Base-by-base conservation (phyloP, 176 grass and related monocot genomes). In the Guadua angustifolia region DNA sequence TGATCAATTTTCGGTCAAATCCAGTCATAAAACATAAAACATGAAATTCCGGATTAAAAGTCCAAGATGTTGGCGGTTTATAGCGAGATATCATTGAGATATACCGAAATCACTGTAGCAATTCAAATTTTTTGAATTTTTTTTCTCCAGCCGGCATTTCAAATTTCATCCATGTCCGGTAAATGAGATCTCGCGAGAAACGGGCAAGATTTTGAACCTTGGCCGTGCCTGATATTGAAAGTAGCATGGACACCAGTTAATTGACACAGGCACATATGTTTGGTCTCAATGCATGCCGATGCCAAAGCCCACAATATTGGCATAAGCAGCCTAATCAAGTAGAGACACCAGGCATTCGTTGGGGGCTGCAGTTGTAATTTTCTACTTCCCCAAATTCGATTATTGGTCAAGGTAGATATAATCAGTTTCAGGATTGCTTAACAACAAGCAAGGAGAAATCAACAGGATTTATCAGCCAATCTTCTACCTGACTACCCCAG, bases 211-310 rank as follows among this genome's bases (percentile, higher is more conserved):
- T n/a, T n/a, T n/a, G n/a, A n/a, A n/a, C n/a, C n/a, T n/a, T n/a
- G n/a, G n/a, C n/a, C n/a, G n/a, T n/a, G 92, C 97, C 91, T 99
- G 66, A 83, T 22, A 33, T 47, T 72, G 29, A 77, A 14, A 71
- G 51, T 24, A 53, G 57, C 24, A 83, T 44, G 40, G 0, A 62
- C n/a, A 9, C 16, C 12, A 79, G 38, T 12, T 26, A 86, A 26
- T 32, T 74, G 6, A 32, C 5, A 38, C 1, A 59, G 13, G 46
- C 5, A 7, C 72, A 68, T 24, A 74, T 39, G 60, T 33, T 9
- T 21, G 17, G 18, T 46, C 7, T 50, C 12, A 24, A 25, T 51
- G 43, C 42, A 50, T 66, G 17, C 2, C 9, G 36, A 73, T 73
- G 43, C 25, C 10, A 71, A 60, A 73, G 0, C 18, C 18, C 7